Conservation (phyloP, 805 yeast genomes). For the Metschnikowia gelsemii region DNA sequence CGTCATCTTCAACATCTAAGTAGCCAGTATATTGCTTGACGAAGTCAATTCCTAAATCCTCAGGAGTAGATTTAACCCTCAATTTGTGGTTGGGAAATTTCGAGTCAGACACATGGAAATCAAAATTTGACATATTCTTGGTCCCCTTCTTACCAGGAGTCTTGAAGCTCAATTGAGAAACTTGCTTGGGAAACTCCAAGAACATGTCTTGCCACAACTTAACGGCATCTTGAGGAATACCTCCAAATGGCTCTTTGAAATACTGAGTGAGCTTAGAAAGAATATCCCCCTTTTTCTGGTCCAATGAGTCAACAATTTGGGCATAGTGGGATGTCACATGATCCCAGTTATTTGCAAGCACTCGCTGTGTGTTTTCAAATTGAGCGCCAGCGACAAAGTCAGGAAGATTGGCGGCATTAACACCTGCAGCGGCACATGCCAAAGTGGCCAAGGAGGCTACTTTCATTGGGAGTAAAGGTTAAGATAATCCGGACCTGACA, state of each 20-base stretch:
- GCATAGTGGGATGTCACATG: conserved; percentile 16
- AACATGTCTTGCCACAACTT: conserved; percentile 65
- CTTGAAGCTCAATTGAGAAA: conserved; percentile 48
- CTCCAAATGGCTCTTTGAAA: conserved; percentile 50
- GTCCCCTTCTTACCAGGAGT: conserved; percentile 48
- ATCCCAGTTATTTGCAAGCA: conserved; percentile 12
- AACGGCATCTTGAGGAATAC: conserved; percentile 50
- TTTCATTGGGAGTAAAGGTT: conserved; percentile 7
- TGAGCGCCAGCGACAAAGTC: conserved; percentile 7
- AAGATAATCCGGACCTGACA: background rate
- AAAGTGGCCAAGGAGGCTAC: conserved; percentile 13
- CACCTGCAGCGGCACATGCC: conserved; percentile 16
- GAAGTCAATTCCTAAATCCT: conserved; percentile 66
- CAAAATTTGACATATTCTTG: conserved; percentile 24
- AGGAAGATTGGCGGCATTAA: conserved; percentile 19
- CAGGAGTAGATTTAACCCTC: conserved; percentile 23
- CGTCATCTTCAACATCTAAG: conserved; percentile 76
- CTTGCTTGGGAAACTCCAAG: conserved; percentile 55
- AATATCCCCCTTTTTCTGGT: conserved; percentile 25
- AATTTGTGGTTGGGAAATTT: conserved; percentile 38
- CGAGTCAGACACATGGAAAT: conserved; percentile 39
- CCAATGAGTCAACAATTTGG: conserved; percentile 17
- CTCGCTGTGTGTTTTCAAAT: conserved; percentile 15
- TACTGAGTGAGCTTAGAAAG: conserved; percentile 50
- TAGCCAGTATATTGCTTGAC: conserved; percentile 86